A percentile compares a stretch with the other conserved stretches of the same genome.
phyloP scores from a whole-genome alignment of 331 rosid genomes.

The Quercus lobata region DNA sequence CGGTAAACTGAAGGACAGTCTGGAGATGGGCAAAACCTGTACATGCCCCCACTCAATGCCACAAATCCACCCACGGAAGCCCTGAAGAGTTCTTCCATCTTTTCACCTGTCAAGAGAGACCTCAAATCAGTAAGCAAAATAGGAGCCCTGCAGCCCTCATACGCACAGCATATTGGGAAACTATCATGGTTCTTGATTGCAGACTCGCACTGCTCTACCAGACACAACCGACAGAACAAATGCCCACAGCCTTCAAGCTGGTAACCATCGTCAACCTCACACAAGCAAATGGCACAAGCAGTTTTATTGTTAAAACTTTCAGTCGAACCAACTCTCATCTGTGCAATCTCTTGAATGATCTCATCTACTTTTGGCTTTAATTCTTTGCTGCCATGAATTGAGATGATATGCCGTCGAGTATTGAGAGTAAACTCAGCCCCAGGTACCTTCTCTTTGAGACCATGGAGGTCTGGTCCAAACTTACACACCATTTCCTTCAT shows the following conservation, averaged over 20 bases:
- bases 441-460: conserved; percentile 68
- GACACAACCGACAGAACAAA: conserved; percentile 62
- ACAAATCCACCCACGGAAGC: conserved; percentile 86
- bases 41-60: conserved; percentile 47
- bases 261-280: conserved; percentile 77
- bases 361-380: conserved; percentile 67
- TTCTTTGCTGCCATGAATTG: conserved; percentile 57
- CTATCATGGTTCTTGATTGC: conserved; percentile 65
- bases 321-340: conserved; percentile 30
- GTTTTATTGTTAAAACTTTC: conserved; percentile 33
- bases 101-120: conserved; percentile 46
- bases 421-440: conserved; percentile 58
- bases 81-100: conserved; percentile 86
- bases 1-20: conserved; percentile 85
- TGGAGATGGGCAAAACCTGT: conserved; percentile 88
- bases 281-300: conserved; percentile 82
- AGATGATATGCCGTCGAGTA: conserved; percentile 49
- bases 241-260: conserved; percentile 77
- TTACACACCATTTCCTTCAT: conserved; percentile 76
- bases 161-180: conserved; percentile 72
- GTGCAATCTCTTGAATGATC: conserved; percentile 47
- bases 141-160: conserved; percentile 44
- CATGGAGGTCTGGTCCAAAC: conserved; percentile 81
- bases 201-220: conserved; percentile 83
- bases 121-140: conserved; percentile 59